Evolutionary conservation across 2,329 filamentous ascomycete genomes (phyloP), one percentile per base, ranked within the genome.

Genomic region (Hypoxylon sp.): DNA sequence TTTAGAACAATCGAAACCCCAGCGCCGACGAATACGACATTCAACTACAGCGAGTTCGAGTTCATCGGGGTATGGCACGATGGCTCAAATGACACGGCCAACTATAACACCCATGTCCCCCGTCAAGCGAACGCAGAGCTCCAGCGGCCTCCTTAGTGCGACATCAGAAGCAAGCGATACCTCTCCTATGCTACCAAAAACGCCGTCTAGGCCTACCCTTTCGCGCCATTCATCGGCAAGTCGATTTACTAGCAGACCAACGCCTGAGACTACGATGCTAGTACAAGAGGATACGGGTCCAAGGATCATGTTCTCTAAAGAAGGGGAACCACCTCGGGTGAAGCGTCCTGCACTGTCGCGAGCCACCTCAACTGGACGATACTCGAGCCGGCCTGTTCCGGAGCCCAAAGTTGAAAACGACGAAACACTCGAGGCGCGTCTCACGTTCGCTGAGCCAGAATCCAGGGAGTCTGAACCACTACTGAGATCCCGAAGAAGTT

Each of bases 291-390:
- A 86, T 0, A 82, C 86, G 0, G 90, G 89, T 0, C 90, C 90
- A 0, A 90, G 86, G 1, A 94, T 97, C 68, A 92, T 92, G 86
- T 97, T 96, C 78, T 88, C 87, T 9, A 83, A 89, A 57, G 70
- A 80, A 4, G 76, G 79, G 7, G 74, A 77, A 5, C 67, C 73
- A 6, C 78, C 76, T 19, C 70, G 75, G 14, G 46, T 56, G 14
- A 66, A 63, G 45, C 76, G 79, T 45, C 82, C 82, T 10, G 71
- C 78, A 0, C 70, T 83, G 13, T 82, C 82, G 6, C 79, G 83
- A 2, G 81, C 83, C 30, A 79, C 82, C 10, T 90, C 88, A 0
- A 74, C 84, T 17, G 83, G 84, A 3, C 86, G 85, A 59, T 90
- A 92, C 75, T 87, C 87, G 0, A 90, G 86, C 23, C 86, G 89